A percentile compares a stretch with the other conserved stretches of the same genome.
phyloP scores from a whole-genome alignment of 805 yeast genomes.

The Candida qinlingensis region DNA sequence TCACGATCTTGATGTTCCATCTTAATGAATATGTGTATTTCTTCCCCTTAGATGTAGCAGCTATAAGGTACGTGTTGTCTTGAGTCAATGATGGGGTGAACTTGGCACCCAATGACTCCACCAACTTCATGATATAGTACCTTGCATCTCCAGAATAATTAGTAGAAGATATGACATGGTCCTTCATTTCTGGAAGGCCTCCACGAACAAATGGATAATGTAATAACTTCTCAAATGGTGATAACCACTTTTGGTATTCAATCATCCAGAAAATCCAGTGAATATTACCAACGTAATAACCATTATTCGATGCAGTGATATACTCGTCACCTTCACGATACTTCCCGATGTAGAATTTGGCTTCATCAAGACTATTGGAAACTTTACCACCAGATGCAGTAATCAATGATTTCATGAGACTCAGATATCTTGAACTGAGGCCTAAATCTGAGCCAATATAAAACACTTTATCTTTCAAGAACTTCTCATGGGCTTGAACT shows the following conservation, averaged over 20 bases:
- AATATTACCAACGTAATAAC: conserved; percentile 54
- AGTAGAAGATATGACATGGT: conserved; percentile 60
- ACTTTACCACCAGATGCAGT: conserved; percentile 51
- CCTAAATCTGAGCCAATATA: conserved; percentile 52
- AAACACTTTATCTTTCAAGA: conserved; percentile 41
- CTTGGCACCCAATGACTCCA: conserved; percentile 65
- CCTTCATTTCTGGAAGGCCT: conserved; percentile 48
- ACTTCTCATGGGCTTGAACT: conserved; percentile 14
- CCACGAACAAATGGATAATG: conserved; percentile 59
- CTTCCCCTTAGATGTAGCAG: conserved; percentile 62
- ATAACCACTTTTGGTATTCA: conserved; percentile 45
- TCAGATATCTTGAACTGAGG: conserved; percentile 38
- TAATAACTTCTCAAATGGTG: conserved; percentile 51
- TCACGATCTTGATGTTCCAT: conserved; percentile 65
- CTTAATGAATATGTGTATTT: conserved; percentile 69
- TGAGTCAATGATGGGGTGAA: conserved; percentile 63
- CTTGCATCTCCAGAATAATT: conserved; percentile 86
- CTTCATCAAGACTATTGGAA: conserved; percentile 22
- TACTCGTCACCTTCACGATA: conserved; percentile 57
- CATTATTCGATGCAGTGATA: conserved; percentile 35
- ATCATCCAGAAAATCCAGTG: conserved; percentile 74
- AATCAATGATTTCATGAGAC: conserved; percentile 40
- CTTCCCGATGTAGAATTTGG: conserved; percentile 55
- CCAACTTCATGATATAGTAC: conserved; percentile 57
- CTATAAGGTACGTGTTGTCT: conserved; percentile 66